Evolutionary conservation across 2,329 filamentous ascomycete genomes (phyloP).

Genomic region (Calonectria leucothoes): DNA sequence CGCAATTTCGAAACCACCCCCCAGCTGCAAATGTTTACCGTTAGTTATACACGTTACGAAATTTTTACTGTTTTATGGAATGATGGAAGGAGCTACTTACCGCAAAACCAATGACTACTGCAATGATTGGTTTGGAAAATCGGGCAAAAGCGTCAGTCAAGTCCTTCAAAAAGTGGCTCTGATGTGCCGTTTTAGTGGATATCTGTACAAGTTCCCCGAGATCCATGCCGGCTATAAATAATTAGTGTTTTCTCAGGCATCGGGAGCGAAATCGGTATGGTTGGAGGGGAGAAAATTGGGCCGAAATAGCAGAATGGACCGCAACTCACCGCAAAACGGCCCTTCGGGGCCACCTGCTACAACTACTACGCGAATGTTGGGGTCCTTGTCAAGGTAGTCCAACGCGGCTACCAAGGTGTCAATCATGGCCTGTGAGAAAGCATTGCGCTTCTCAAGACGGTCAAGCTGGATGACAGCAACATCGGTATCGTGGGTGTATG

Average conservation of each 20-base stretch:
- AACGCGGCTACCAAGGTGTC: background rate
- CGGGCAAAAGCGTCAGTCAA: background rate
- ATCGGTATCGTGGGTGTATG: background rate
- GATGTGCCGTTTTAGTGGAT: background rate
- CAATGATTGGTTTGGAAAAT: background rate
- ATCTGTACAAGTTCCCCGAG: background rate
- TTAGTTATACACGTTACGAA: background rate
- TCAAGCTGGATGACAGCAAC: background rate
- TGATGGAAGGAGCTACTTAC: background rate
- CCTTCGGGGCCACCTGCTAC: background rate
- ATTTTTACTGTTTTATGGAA: background rate
- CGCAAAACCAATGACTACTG: background rate
- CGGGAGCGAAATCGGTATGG: background rate
- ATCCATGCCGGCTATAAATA: background rate
- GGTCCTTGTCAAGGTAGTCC: background rate
- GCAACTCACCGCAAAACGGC: background rate
- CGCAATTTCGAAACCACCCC: background rate
- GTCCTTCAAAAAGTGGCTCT: background rate
- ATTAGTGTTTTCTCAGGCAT: background rate
- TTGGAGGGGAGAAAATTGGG: background rate
- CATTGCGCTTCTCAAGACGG: background rate
- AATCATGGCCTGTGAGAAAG: background rate
- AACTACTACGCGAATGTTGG: background rate
- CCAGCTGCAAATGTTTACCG: background rate
- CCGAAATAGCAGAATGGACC: background rate